Conservation (phyloP, 257 asterid species). For the Cynanchum wilfordii region DNA sequence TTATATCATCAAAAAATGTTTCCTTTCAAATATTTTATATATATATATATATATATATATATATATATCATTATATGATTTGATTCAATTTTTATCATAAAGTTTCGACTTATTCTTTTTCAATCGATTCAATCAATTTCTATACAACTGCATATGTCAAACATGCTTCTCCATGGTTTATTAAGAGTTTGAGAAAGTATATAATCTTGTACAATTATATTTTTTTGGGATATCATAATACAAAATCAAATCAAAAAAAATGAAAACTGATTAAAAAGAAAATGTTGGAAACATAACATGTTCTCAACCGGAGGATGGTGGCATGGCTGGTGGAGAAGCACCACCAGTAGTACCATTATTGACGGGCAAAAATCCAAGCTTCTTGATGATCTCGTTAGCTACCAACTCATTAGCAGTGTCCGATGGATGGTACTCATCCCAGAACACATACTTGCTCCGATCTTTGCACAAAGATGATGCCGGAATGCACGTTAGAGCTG, state of each 20-base stretch:
- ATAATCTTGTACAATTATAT: neutral
- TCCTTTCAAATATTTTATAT: no score
- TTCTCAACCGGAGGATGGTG: constrained; percentile 39
- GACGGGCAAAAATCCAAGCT: constrained; percentile 38
- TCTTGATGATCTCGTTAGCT: constrained; percentile 64
- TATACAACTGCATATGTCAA: no score
- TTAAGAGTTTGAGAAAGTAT: neutral
- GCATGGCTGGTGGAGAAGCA: constrained; percentile 39
- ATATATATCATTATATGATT: no score
- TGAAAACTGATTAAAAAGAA: neutral
- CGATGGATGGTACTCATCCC: constrained; percentile 94
- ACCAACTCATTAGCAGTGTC: constrained; percentile 69
- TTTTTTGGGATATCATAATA: neutral
- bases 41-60: no score
- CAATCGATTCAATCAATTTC: no score
- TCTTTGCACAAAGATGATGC: constrained; percentile 72
- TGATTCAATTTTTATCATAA: no score
- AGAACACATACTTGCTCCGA: constrained; percentile 82
- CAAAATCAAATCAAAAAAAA: neutral
- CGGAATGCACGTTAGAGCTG: constrained; percentile 81
- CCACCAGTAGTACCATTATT: constrained; percentile 28
- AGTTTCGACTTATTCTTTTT: no score
- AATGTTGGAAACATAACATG: neutral
- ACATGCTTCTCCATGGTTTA: neutral
- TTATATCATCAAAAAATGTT: no score